phyloP scores from a whole-genome alignment of 2,329 filamentous ascomycete species.

The Drechslera avenae region DNA sequence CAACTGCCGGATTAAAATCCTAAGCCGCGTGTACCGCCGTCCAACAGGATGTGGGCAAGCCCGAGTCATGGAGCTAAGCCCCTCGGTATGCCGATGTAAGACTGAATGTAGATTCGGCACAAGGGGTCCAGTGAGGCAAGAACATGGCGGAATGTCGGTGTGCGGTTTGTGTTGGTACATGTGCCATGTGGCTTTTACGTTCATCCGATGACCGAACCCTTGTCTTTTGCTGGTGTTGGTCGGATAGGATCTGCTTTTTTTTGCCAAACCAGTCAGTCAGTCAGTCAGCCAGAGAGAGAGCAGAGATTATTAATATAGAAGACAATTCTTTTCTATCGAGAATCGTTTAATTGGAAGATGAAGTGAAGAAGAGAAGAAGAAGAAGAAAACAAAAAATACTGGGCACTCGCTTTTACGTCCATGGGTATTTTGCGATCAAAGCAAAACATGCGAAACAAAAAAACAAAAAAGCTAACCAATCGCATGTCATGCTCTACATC shows the following conservation, averaged over 20 bases:
- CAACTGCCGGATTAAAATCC: conserved; percentile 10
- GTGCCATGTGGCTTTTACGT: conserved; percentile 11
- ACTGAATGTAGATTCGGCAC: conserved; percentile 4
- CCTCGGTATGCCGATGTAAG: conserved; percentile 31
- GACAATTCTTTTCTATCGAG: neutral
- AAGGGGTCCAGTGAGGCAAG: conserved; percentile 11
- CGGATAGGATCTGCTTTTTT: neutral
- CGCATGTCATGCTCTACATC: neutral
- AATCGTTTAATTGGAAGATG: neutral
- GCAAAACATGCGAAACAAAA: neutral
- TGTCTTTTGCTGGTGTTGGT: neutral
- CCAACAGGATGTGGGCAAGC: neutral
- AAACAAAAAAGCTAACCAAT: neutral
- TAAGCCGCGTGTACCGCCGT: conserved; percentile 25
- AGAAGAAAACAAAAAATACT: too few relatives aligned
- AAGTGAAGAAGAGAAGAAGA: too few relatives aligned
- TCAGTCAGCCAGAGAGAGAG: too few relatives aligned
- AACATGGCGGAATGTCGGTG: conserved; percentile 30
- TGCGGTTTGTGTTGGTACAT: conserved; percentile 11
- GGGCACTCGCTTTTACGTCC: neutral
- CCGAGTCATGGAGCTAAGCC: conserved; percentile 4
- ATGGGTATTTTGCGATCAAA: neutral
- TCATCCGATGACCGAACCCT: conserved; percentile 10
- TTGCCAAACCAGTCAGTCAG: neutral
- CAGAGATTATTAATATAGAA: too few relatives aligned